Percentiles rank a stretch among this genome's conserved stretches.
Evolutionary conservation across 495 filamentous ascomycete genomes (phyloP).

Genomic region (Ramalina intermedia): DNA sequence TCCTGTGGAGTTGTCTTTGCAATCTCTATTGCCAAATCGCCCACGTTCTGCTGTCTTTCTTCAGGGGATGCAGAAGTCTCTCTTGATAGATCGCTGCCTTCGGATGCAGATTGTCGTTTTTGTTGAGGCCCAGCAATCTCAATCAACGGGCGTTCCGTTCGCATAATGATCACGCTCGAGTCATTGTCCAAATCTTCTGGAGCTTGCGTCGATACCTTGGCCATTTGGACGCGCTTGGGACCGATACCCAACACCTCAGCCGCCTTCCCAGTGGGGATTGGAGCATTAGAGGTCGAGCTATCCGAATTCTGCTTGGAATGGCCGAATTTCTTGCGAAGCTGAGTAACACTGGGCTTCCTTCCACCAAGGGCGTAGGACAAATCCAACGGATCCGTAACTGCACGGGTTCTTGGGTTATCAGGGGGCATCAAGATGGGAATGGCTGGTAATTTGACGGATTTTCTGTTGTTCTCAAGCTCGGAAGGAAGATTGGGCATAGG

Average conservation of each 20-base stretch:
- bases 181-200: neutral
- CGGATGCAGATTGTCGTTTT: neutral
- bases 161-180: neutral
- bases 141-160: neutral
- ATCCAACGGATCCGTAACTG: conserved; percentile 13
- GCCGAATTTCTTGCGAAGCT: conserved; percentile 15
- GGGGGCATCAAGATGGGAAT: conserved; percentile 5
- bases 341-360: conserved; percentile 9
- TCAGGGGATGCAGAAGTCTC: neutral
- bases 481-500: conserved; percentile 15
- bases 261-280: conserved; percentile 3
- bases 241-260: conserved; percentile 7
- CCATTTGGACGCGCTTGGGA: neutral
- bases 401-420: conserved; percentile 6
- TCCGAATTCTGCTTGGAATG: conserved; percentile 7
- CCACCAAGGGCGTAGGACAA: conserved; percentile 8
- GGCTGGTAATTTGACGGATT: conserved; percentile 13
- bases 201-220: conserved; percentile 3
- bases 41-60: neutral
- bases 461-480: neutral
- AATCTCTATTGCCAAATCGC: neutral
- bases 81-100: neutral
- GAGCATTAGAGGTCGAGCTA: neutral
- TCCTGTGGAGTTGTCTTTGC: neutral
- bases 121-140: conserved; percentile 2